Percentiles rank a stretch among this genome's conserved stretches.
These are phyloP conservation scores for Pichia gijzeniarum DNA, from an alignment of 805 yeast species.

Conservation along the genomic window DNA sequence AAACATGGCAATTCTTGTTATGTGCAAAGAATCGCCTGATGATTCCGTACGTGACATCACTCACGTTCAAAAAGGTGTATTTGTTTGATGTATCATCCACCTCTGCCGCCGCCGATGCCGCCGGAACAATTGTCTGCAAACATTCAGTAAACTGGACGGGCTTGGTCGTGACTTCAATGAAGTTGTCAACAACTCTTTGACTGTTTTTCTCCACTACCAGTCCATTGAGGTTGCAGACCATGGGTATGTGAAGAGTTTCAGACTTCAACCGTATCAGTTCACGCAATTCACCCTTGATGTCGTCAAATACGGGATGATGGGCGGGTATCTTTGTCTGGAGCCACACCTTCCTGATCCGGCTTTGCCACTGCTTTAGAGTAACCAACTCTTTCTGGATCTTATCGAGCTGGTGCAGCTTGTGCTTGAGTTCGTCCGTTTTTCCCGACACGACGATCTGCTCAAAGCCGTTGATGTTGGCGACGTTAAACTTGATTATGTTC, in stretches of 20 bases:
- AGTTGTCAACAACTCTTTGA: slow-evolving; percentile 22
- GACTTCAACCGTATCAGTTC: slow-evolving; percentile 11
- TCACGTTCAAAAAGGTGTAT: slow-evolving; percentile 26
- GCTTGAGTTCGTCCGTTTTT: slow-evolving; percentile 11
- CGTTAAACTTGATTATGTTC: slow-evolving; percentile 15
- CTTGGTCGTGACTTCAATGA: slow-evolving; percentile 26
- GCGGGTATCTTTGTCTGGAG: slow-evolving; percentile 29
- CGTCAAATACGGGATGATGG: slow-evolving; percentile 28
- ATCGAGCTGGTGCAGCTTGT: slow-evolving; percentile 15
- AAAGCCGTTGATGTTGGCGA: slow-evolving; percentile 30
- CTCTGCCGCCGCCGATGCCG: neutral
- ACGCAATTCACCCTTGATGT: slow-evolving; percentile 23
- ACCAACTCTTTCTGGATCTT: slow-evolving; percentile 13
- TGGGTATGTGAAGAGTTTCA: slow-evolving; percentile 20
- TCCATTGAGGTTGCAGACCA: slow-evolving; percentile 28
- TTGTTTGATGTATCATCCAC: slow-evolving; percentile 4
- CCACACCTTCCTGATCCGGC: slow-evolving; percentile 24
- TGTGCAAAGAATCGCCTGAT: slow-evolving; percentile 22
- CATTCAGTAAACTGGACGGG: slow-evolving; percentile 31
- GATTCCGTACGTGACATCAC: slow-evolving; percentile 25
- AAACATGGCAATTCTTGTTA: slow-evolving; percentile 4
- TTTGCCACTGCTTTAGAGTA: slow-evolving; percentile 18
- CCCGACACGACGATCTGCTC: slow-evolving; percentile 33
- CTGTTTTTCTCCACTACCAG: slow-evolving; percentile 14
- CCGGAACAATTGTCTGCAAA: slow-evolving; percentile 20